Evolutionary conservation across 192 early-diverging fungal species (phyloP), one percentile per base, ranked within the genome.

Genomic region (Coemansia sp.): DNA sequence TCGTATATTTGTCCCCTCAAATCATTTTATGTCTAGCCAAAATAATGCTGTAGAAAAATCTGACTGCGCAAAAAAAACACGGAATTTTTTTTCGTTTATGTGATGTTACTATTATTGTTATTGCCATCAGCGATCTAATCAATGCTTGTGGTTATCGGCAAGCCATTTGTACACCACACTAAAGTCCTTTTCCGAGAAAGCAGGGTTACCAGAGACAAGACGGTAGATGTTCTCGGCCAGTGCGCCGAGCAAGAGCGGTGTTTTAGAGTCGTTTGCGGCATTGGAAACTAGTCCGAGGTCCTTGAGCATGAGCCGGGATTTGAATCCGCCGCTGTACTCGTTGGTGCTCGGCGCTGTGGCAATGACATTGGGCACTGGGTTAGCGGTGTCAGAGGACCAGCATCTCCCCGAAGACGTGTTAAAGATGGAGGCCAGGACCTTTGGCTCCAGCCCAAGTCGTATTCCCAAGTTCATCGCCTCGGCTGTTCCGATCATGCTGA

Each of bases 391-490:
- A 27, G 89, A 88, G 44, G 83, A 83, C 94, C 95, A 98, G 78
- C 90, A 93, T 19, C 91, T 78, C 24, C 94, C 95, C 1, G 85
- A 82, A 3, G 87, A 91, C 11, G 88, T 88, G 77, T 96, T 97
- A 55, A 98, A 64, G 26, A 98, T 94, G 2, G 78, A 65, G 18
- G 88, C 84, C 45, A 98, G 72, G 6, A 95, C 75, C 11, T 80
- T 78, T 7, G 95, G 85, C 54, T 95, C 90, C 72, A 98, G 87
- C 19, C 94, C 94, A 43, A 93, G 76, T 35, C 83, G 69, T 15
- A 86, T 72, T 17, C 95, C 95, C 9, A 98, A 81, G 57, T 90
- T 88, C 86, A 98, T 88, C 7, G 95, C 83, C 77, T 98, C 95
- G 1, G 88, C 79, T 0, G 87, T 85, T 17, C 87, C 95, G 27